A percentile compares a stretch with the other conserved stretches of the same genome.
phyloP scores from a whole-genome alignment of 331 rosid genomes.

The Acacia concinna region DNA sequence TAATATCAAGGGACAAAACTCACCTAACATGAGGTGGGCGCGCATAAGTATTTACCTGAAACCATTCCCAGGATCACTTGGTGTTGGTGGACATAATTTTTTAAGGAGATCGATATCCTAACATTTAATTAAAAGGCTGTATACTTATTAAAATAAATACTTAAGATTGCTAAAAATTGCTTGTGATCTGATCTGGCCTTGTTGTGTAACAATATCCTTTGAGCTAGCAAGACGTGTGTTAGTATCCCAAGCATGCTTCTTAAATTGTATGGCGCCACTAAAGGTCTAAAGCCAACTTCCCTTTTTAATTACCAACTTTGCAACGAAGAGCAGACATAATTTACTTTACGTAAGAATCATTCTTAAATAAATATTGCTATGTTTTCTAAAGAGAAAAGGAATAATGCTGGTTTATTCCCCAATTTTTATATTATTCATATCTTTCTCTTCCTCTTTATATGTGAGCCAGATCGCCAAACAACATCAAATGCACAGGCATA shows the following conservation, averaged over 20 bases:
- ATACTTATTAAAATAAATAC: neutral
- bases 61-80: neutral
- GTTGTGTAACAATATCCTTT: neutral
- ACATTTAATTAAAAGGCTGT: neutral
- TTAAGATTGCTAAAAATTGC: neutral
- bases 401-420: neutral
- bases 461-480: neutral
- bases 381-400: neutral
- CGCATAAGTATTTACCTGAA: neutral
- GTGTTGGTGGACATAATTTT: neutral
- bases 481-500: neutral
- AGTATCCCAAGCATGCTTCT: neutral
- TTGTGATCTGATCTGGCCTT: neutral
- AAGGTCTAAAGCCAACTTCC: neutral
- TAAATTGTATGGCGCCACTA: neutral
- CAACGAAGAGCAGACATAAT: neutral
- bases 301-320: neutral
- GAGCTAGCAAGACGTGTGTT: neutral
- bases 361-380: conserved; percentile 2
- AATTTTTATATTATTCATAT: neutral
- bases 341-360: neutral
- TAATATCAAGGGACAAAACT: neutral
- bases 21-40: neutral
- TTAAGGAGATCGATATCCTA: neutral
- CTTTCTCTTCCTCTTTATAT: neutral